Evolutionary conservation across 2,329 filamentous ascomycete species (phyloP).

Genomic region (Ascochyta lentis): DNA sequence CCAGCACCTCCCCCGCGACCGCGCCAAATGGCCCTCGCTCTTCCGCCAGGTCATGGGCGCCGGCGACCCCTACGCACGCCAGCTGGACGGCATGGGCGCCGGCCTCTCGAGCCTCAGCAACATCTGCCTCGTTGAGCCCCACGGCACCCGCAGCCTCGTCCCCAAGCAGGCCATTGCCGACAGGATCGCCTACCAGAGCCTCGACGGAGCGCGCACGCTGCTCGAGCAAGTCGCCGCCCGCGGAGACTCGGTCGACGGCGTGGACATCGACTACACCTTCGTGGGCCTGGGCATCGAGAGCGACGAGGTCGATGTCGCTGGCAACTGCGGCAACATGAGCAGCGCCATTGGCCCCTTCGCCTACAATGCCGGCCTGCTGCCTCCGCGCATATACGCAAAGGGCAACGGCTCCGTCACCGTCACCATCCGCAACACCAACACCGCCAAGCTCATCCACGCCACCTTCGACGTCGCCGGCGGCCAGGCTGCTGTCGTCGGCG

Average conservation of each 20-base stretch:
- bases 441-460: slow-evolving; percentile 66
- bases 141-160: slow-evolving; percentile 9
- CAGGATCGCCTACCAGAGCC: background rate
- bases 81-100: slow-evolving; percentile 75
- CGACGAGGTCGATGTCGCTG: slow-evolving; percentile 67
- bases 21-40: slow-evolving; percentile 58
- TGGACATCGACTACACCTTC: slow-evolving; percentile 74
- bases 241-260: slow-evolving; percentile 11
- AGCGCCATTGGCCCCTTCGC: slow-evolving; percentile 71
- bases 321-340: slow-evolving; percentile 82
- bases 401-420: slow-evolving; percentile 55
- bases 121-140: slow-evolving; percentile 67
- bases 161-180: slow-evolving; percentile 18
- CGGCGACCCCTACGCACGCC: slow-evolving; percentile 70
- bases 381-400: slow-evolving; percentile 30
- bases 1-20: slow-evolving; percentile 58
- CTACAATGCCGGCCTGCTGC: slow-evolving; percentile 61
- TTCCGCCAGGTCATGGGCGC: slow-evolving; percentile 67
- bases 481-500: slow-evolving; percentile 58
- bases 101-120: slow-evolving; percentile 74
- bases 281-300: slow-evolving; percentile 71
- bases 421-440: slow-evolving; percentile 75
- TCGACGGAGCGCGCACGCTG: slow-evolving; percentile 13
- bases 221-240: slow-evolving; percentile 1
- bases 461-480: slow-evolving; percentile 61